Conservation (phyloP, 768 basidiomycete genomes). For the Hydnomerulius pinastri region DNA sequence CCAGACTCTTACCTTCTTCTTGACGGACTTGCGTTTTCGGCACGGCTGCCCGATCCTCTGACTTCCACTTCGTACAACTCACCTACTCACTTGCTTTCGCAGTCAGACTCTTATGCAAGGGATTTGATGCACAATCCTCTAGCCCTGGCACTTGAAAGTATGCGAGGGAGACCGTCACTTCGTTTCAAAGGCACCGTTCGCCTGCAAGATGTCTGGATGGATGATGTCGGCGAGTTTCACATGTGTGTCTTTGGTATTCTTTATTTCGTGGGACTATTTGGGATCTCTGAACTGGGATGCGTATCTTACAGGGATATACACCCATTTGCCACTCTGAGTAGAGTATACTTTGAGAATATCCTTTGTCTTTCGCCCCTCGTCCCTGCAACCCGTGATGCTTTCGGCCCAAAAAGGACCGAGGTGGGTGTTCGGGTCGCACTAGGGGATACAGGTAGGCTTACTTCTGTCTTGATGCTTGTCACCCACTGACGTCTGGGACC, state of each 20-base stretch:
- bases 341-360: conserved; percentile 69
- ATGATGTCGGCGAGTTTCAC: conserved; percentile 52
- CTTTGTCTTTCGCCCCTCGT: conserved; percentile 53
- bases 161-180: conserved; percentile 72
- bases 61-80: conserved; percentile 32
- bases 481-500: background rate
- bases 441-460: conserved; percentile 59
- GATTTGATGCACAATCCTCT: conserved; percentile 66
- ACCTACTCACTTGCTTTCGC: conserved; percentile 16
- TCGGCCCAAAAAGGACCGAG: conserved; percentile 38
- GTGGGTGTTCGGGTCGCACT: conserved; percentile 67
- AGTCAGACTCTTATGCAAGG: conserved; percentile 25
- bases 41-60: conserved; percentile 39
- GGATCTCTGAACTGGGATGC: no score
- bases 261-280: conserved; percentile 3
- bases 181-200: conserved; percentile 56
- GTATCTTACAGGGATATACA: conserved; percentile 71
- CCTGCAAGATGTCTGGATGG: conserved; percentile 58
- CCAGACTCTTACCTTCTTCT: conserved; percentile 72
- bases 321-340: conserved; percentile 59
- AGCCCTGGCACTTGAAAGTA: conserved; percentile 74
- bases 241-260: conserved; percentile 46
- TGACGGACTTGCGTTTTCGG: conserved; percentile 73
- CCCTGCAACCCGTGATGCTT: conserved; percentile 21
- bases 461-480: background rate